phyloP scores from a whole-genome alignment of 1,139 yeast species.

The Geotrichum citri-aurantii region DNA sequence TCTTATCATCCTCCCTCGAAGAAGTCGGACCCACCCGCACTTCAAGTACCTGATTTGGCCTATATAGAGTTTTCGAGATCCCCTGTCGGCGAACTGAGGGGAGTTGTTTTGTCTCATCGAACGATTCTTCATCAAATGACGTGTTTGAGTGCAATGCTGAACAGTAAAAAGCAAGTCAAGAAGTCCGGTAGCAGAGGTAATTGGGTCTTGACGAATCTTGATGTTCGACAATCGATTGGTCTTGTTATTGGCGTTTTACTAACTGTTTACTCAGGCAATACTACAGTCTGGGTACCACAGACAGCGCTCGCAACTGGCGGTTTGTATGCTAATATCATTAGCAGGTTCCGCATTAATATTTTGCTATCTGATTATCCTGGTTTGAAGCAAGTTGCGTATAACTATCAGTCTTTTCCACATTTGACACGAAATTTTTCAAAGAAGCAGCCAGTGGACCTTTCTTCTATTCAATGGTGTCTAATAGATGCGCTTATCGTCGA shows the following conservation, averaged over 20 bases:
- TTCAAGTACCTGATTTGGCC: slow-evolving; percentile 73
- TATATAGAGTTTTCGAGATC: slow-evolving; percentile 90
- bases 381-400: slow-evolving; percentile 86
- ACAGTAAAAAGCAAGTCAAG: slow-evolving; percentile 24
- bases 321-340: slow-evolving; percentile 73
- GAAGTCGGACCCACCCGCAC: slow-evolving; percentile 55
- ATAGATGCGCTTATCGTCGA: slow-evolving; percentile 91
- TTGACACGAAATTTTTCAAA: slow-evolving; percentile 74
- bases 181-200: background rate
- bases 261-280: slow-evolving; percentile 79
- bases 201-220: slow-evolving; percentile 48
- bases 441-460: slow-evolving; percentile 70
- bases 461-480: slow-evolving; percentile 80
- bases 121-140: slow-evolving; percentile 87
- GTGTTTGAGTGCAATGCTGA: slow-evolving; percentile 59
- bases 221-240: slow-evolving; percentile 84
- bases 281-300: slow-evolving; percentile 75
- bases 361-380: slow-evolving; percentile 82
- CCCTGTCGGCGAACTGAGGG: slow-evolving; percentile 86
- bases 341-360: slow-evolving; percentile 65
- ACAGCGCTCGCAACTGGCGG: slow-evolving; percentile 76
- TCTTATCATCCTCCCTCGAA: slow-evolving; percentile 54
- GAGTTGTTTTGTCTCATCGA: slow-evolving; percentile 87
- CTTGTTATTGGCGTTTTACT: slow-evolving; percentile 73
- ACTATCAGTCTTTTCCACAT: slow-evolving; percentile 87